Conservation (phyloP, 306 rosid genomes). For the Vigna trinervia region DNA sequence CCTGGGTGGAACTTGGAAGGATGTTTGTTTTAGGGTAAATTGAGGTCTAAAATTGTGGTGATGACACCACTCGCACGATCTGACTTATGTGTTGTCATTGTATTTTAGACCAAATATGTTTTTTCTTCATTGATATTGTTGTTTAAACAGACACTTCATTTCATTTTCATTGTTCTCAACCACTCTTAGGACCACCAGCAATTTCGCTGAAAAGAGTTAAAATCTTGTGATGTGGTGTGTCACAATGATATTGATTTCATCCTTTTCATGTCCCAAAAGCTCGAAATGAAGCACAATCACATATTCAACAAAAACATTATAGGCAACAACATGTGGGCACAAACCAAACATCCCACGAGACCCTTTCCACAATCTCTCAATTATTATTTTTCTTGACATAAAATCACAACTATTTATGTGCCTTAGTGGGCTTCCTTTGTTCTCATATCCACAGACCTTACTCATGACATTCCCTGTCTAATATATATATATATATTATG, state of each 20-base stretch:
- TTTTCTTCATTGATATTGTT: not conserved
- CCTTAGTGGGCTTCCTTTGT: slow-evolving; percentile 51
- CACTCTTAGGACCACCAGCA: slow-evolving; percentile 44
- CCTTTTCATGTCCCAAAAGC: slow-evolving; percentile 37
- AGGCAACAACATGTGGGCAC: slow-evolving; percentile 39
- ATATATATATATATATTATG: slow-evolving; percentile 28
- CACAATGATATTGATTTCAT: slow-evolving; percentile 30
- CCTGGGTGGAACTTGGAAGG: not conserved
- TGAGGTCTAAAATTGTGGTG: not conserved
- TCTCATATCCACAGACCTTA: slow-evolving; percentile 40
- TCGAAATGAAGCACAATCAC: slow-evolving; percentile 35
- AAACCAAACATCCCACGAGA: slow-evolving; percentile 52
- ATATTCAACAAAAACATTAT: slow-evolving; percentile 2
- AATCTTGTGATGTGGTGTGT: slow-evolving; percentile 31
- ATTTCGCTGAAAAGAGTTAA: slow-evolving; percentile 34
- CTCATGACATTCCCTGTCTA: slow-evolving; percentile 45
- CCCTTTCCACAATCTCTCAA: slow-evolving; percentile 34
- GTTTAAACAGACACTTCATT: slow-evolving; percentile 2
- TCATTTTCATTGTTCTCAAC: slow-evolving; percentile 32
- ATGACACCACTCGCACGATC: not conserved
- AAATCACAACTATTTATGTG: slow-evolving; percentile 39
- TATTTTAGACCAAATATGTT: not conserved
- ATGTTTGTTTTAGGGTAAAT: not conserved
- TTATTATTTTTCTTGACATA: slow-evolving; percentile 46
- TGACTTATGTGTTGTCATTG: not conserved